A percentile compares a stretch with the other conserved stretches of the same genome.
phyloP scores from a whole-genome alignment of 805 yeast species.

The Monosporozyma solicola region DNA sequence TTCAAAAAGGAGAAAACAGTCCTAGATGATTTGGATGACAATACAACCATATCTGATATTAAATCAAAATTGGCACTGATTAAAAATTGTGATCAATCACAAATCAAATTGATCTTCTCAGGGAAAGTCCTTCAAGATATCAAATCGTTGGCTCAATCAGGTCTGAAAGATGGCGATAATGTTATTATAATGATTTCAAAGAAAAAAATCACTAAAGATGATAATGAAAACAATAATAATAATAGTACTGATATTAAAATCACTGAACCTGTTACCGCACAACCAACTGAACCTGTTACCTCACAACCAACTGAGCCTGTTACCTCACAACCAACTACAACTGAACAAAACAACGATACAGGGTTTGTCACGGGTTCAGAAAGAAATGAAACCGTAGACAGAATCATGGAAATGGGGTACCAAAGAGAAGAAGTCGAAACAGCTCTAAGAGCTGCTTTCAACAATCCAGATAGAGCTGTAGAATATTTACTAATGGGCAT shows the following conservation, averaged over 20 bases:
- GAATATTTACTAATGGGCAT: conserved; percentile 88
- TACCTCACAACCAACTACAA: conserved; percentile 16
- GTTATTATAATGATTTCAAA: conserved; percentile 86
- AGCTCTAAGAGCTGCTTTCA: conserved; percentile 90
- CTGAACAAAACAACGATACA: conserved; percentile 17
- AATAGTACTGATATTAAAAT: conserved; percentile 8
- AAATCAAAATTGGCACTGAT: conserved; percentile 64
- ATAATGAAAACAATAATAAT: conserved; percentile 15
- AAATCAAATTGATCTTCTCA: conserved; percentile 84
- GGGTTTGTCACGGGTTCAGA: conserved; percentile 70
- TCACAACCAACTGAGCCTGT: conserved; percentile 9
- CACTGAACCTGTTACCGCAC: conserved; percentile 21
- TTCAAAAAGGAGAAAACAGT: conserved; percentile 85
- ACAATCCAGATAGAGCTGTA: conserved; percentile 96
- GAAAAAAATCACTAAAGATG: conserved; percentile 30
- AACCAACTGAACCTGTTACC: conserved; percentile 27
- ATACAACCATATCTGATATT: conserved; percentile 57
- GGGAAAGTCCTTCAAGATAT: conserved; percentile 85
- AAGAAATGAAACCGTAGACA: conserved; percentile 67
- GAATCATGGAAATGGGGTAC: conserved; percentile 95
- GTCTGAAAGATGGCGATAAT: conserved; percentile 76
- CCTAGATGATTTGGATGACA: conserved; percentile 55
- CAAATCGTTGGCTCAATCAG: conserved; percentile 60
- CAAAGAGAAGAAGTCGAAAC: conserved; percentile 78
- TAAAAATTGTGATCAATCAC: conserved; percentile 60